Evolutionary conservation across 768 basidiomycete species (phyloP).

Genomic region (Ephemerocybe angulata): DNA sequence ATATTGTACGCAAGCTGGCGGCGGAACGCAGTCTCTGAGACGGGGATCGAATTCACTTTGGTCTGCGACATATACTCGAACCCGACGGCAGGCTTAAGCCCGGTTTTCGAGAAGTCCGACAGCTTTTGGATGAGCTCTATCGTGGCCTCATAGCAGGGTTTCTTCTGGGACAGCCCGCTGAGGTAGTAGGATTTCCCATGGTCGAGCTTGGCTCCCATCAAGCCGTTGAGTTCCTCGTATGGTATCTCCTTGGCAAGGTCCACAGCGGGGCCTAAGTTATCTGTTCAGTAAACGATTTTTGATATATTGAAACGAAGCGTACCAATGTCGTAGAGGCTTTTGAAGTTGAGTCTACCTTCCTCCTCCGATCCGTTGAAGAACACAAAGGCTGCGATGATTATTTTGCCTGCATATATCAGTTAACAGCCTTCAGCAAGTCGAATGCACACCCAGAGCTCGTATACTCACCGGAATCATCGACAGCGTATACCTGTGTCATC

Average conservation of each 20-base stretch:
- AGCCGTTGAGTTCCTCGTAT: constrained; percentile 39
- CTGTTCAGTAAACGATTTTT: background rate
- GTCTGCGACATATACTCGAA: constrained; percentile 41
- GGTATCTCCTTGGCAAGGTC: constrained; percentile 42
- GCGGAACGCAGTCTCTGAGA: constrained; percentile 36
- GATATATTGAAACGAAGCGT: constrained; percentile 3
- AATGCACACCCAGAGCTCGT: background rate
- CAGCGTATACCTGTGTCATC: constrained; percentile 19
- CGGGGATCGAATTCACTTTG: constrained; percentile 35
- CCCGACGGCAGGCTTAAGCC: constrained; percentile 24
- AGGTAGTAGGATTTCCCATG: constrained; percentile 40
- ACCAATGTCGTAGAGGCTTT: constrained; percentile 45
- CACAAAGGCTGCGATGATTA: constrained; percentile 28
- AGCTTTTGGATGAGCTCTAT: constrained; percentile 27
- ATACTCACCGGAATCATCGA: background rate
- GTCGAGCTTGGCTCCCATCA: constrained; percentile 31
- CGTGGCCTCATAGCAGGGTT: constrained; percentile 25
- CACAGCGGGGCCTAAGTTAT: constrained; percentile 33
- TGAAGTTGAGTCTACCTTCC: constrained; percentile 42
- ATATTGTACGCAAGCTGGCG: constrained; percentile 33
- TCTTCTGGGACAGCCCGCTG: constrained; percentile 36
- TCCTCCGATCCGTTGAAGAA: constrained; percentile 52
- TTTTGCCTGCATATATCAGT: constrained; percentile 7
- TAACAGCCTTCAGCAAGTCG: background rate
- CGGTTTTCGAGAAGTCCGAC: constrained; percentile 22